phyloP scores from a whole-genome alignment of 176 grass and related monocot species.

The Tillandsia leiboldiana region DNA sequence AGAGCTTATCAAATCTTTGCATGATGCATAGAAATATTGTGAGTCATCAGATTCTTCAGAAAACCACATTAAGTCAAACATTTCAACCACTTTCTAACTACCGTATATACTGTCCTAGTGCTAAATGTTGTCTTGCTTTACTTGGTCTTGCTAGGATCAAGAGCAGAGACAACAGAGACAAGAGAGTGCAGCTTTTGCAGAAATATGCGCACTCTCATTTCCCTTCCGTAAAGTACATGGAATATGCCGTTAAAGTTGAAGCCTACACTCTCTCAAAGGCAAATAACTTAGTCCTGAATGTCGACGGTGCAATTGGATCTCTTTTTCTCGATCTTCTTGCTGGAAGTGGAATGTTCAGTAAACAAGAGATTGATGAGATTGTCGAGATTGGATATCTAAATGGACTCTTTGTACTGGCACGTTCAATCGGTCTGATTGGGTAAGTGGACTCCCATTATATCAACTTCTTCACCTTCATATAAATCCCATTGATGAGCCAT shows the following conservation, averaged over 20 bases:
- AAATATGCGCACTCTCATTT: conserved; percentile 90
- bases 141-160: conserved; percentile 55
- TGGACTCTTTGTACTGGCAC: conserved; percentile 91
- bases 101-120: not conserved
- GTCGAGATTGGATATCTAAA: conserved; percentile 94
- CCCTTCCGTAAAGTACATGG: conserved; percentile 90
- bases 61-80: too few species aligned
- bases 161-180: conserved; percentile 98
- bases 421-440: conserved; percentile 93
- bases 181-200: conserved; percentile 91
- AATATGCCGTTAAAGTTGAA: conserved; percentile 82
- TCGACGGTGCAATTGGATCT: conserved; percentile 67
- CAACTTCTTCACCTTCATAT: too few species aligned
- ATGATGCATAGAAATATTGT: too few species aligned
- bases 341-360: conserved; percentile 97
- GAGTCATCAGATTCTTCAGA: too few species aligned
- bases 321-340: conserved; percentile 70
- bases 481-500: too few species aligned
- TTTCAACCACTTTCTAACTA: too few species aligned
- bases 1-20: too few species aligned
- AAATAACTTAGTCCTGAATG: conserved; percentile 23
- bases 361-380: conserved; percentile 93
- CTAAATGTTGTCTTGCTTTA: not conserved
- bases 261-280: conserved; percentile 88
- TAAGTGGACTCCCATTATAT: conserved; percentile 19